Evolutionary conservation across 495 filamentous ascomycete species (phyloP).

Genomic region (Beverwykella pulmonaria): DNA sequence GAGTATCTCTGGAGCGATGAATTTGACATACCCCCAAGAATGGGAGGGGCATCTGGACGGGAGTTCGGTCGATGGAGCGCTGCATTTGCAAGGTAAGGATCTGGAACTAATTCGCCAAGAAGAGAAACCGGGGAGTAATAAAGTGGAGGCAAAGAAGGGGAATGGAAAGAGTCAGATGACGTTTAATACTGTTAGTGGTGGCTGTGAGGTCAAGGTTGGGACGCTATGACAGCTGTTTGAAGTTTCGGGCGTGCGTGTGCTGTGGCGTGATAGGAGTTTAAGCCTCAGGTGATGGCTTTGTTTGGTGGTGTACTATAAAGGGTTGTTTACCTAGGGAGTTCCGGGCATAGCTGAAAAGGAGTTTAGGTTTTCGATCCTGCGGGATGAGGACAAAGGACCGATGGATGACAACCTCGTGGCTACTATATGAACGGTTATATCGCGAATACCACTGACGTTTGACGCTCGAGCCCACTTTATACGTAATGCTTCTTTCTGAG

Average conservation of each 20-base stretch:
- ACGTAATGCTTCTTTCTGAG: too few species aligned
- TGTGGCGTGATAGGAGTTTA: background rate
- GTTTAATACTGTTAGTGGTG: constrained; percentile 26
- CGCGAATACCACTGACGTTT: too few species aligned
- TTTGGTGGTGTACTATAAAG: background rate
- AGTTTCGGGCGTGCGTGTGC: background rate
- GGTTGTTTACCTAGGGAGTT: background rate
- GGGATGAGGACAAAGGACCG: background rate
- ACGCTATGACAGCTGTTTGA: constrained; percentile 10
- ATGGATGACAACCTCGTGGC: too few species aligned
- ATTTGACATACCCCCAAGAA: constrained; percentile 43
- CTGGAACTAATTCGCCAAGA: constrained; percentile 29
- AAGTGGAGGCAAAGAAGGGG: constrained; percentile 33
- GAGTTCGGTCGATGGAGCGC: constrained; percentile 13
- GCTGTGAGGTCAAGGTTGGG: constrained; percentile 31
- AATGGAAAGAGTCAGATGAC: constrained; percentile 19
- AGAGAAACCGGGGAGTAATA: constrained; percentile 9
- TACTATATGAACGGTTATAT: too few species aligned
- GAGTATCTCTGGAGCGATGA: constrained; percentile 32
- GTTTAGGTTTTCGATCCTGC: background rate
- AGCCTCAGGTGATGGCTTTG: too few species aligned
- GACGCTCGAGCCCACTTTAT: too few species aligned
- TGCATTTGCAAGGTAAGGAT: constrained; percentile 32
- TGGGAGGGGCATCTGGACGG: constrained; percentile 43
- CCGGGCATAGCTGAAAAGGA: background rate